These are phyloP conservation scores for Hepatocystis sp. DNA, from an alignment of 169 alveolate species.

Conservation along the genomic window DNA sequence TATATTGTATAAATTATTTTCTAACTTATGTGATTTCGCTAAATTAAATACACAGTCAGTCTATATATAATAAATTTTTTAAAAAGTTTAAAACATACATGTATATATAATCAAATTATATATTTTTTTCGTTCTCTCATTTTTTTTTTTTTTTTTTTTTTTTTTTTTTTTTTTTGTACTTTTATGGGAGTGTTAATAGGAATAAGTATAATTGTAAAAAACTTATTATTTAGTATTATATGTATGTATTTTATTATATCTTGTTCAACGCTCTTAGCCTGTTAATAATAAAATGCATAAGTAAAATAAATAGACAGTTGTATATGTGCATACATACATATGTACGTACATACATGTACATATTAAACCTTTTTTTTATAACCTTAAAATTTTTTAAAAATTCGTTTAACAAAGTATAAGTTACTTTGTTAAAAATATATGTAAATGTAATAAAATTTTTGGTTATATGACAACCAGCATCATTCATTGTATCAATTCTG, in stretches of 20 bases:
- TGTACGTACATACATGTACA: constrained; percentile 2
- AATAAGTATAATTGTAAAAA: constrained; percentile 31
- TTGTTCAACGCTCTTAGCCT: neutral
- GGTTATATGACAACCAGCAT: constrained; percentile 16
- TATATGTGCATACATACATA: neutral
- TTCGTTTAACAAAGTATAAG: constrained; percentile 24
- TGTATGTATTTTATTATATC: constrained; percentile 17
- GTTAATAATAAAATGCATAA: neutral
- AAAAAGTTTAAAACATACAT: constrained; percentile 3
- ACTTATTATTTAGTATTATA: constrained; percentile 27
- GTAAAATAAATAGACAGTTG: neutral
- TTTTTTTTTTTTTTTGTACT: too few species aligned
- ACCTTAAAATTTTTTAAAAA: constrained; percentile 35
- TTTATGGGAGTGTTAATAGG: constrained; percentile 68
- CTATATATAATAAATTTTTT: neutral
- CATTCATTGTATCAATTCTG: constrained; percentile 38
- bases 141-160: too few species aligned
- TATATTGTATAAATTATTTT: constrained; percentile 22
- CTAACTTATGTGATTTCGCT: constrained; percentile 15
- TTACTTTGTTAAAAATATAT: constrained; percentile 21
- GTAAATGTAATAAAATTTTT: constrained; percentile 23
- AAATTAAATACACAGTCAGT: constrained; percentile 48
- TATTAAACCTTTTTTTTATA: neutral
- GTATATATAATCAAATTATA: neutral
- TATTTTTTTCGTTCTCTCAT: neutral